Evolutionary conservation across 129 eudicot genomes (phyloP), one percentile per base, ranked within the genome.

Genomic region (Pseudognaphalium luteoalbum): DNA sequence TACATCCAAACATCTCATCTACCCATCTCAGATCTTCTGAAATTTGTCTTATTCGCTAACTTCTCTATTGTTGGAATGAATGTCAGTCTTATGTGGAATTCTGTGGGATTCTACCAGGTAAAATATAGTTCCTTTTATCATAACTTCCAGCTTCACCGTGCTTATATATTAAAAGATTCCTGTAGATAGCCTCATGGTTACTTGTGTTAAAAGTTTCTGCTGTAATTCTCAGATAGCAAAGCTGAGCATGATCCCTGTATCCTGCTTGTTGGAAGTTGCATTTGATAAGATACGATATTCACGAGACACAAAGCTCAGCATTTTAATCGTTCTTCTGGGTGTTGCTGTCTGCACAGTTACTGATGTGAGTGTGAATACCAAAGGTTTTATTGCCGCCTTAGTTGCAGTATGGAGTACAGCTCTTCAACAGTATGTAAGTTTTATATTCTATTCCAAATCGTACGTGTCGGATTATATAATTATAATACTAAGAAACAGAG

Each of bases 61-160:
- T 88, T 88, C 61, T 91, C 93, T 15, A 86, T 88, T 58, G 93
- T 88, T 70, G 97, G 97, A 66, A 88, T 86, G 93, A 91, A 91
- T 67, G 91, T 91, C 70, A 91, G 97, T 70, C 81, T 91, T 19
- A 91, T 91, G 97, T 91, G 88, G 92, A 91, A 91, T 71, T 91
- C 97, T 17, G 97, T 91, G 74, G 97, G 97, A 83, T 91, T 91
- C 78, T 86, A 84, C 77, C 93, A 88, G 90, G 97, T 84, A 61
- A 69, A 30, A 47, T 20, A 4, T 50, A 39, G 30, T 44, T 17
- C 25, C 37, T 35, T 12, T 51, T 71, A 50, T 51, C 29, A 35
- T 21, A 42, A 3, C 25, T 65, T 33, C 11, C 11, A 15, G 47
- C 0, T 70, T 22, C 51, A 47, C 42, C 70, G 33, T 71, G 37